Evolutionary conservation across 768 basidiomycete species (phyloP), one percentile per base, ranked within the genome.

Genomic region (Royoungia palumana): DNA sequence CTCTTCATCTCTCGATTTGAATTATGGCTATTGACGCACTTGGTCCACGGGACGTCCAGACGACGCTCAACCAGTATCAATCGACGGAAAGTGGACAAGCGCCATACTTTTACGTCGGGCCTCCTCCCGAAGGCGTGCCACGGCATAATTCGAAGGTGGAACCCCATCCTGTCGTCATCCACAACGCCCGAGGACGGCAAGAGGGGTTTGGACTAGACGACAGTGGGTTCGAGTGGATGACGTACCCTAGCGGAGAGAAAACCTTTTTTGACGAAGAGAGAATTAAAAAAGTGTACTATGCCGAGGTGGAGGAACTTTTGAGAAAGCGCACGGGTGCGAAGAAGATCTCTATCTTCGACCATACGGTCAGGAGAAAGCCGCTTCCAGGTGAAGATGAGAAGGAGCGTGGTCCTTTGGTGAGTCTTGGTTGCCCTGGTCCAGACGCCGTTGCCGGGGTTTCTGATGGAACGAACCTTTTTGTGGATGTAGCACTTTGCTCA

Each of bases 221-320:
- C 32, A 65, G 65, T 6, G 75, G 75, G 12, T 76, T 77, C 59
- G 58, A 69, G 47, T 70, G 69, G 55, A 48, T 64, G 21, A 60
- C 62, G 17, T 58, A 64, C 20, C 62, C 57, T 9, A 67, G 67
- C 43, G 44, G 50, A 30, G 70, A 70, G 59, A 70, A 65, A 44
- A 60, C 61, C 10, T 75, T 74, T 53, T 52, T 51, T 5, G 65
- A 75, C 46, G 68, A 73, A 28, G 69, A 65, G 22, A 52, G 43
- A 27, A 71, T 76, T 55, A 47, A 54, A 55, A 42, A 36, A 7
- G 56, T 41, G 30, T 75, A 76, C 39, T 75, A 74, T 53, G 47
- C 59, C 32, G 75, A 76, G 57, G 61, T 67, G 1, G 67, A 68
- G 47, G 65, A 69, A 45, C 50, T n/a, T n/a, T n/a, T n/a, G n/a